A percentile compares a stretch with the other conserved stretches of the same genome.
These are phyloP conservation scores for Hemileia vastatrix DNA, from an alignment of 1,284 basidiomycete genomes.

Conservation along the genomic window DNA sequence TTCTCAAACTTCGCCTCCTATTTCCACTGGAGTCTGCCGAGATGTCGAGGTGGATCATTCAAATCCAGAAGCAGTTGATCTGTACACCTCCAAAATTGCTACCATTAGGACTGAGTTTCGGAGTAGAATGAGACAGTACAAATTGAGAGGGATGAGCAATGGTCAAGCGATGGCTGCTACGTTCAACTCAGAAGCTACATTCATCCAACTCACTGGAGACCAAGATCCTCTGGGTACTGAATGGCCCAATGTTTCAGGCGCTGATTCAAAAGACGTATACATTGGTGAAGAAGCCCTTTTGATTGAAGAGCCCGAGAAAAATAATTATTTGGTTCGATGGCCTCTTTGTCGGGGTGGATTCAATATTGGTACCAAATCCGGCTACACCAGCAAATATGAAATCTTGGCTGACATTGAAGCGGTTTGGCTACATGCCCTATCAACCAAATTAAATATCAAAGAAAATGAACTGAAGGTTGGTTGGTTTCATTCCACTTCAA, in stretches of 20 bases:
- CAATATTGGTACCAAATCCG: conserved; percentile 54
- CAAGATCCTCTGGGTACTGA: conserved; percentile 70
- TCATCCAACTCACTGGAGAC: conserved; percentile 67
- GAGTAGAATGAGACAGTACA: conserved; percentile 77
- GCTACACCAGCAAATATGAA: conserved; percentile 60
- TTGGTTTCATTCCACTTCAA: conserved; percentile 12
- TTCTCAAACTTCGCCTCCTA: neutral
- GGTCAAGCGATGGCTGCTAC: conserved; percentile 61
- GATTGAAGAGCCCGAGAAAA: conserved; percentile 57
- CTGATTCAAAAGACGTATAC: conserved; percentile 46
- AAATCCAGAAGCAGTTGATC: conserved; percentile 36
- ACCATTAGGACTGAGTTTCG: conserved; percentile 64
- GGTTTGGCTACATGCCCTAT: conserved; percentile 57
- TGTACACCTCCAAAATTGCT: conserved; percentile 65
- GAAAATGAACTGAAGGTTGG: conserved; percentile 56
- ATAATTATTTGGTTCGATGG: conserved; percentile 63
- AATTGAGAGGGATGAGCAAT: conserved; percentile 66
- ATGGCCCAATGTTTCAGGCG: conserved; percentile 58
- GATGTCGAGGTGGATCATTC: conserved; percentile 2
- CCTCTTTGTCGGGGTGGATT: conserved; percentile 67
- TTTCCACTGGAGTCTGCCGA: conserved; percentile 1
- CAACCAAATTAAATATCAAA: conserved; percentile 56
- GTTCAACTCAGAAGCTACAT: conserved; percentile 48
- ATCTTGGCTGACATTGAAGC: conserved; percentile 67
- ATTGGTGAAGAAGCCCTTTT: conserved; percentile 68